Evolutionary conservation across 441 rosid genomes (phyloP), one percentile per base, ranked within the genome.

Genomic region (Codiaeum variegatum): DNA sequence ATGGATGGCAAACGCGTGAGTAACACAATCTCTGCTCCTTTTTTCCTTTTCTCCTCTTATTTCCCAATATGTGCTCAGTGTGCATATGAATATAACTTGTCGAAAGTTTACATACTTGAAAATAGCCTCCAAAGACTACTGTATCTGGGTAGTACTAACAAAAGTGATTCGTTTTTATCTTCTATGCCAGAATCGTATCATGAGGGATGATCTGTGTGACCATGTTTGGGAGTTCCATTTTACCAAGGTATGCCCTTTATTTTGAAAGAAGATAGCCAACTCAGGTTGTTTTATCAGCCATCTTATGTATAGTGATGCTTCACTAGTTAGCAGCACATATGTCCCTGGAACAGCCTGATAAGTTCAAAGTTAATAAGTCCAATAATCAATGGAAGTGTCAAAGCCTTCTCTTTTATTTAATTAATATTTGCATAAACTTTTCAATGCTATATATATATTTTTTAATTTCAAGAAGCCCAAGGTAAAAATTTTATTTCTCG

Each of bases 141-240:
- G 54, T 55, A 60, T 46, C 24, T 28, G 21, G 51, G 31, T 15
- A 13, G 46, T 11, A 40, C 52, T 21, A 32, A 40, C 11, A 24
- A 31, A 58, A 66, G 42, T 67, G 70, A 29, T 73, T 42, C 5
- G 38, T 32, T 31, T 62, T 58, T 56, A 31, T 72, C 51, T 24
- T 69, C n/a, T 44, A 11, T 79, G 63, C 51, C 83, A 88, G 92
- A 73, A 49, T 62, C 84, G 88, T 62, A 88, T 88, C 65, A 66
- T 70, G 75, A 86, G 76, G 80, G 87, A 85, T 58, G 88, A 88
- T 75, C 82, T 88, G 5, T 88, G 87, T 55, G 88, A 85, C 73
- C 90, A 88, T 78, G 82, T 60, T 34, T 88, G 92, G 92, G 88
- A 85, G 60, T 86, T 86, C 72, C 92, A 83, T 77, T 83, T 82